Evolutionary conservation across 148 eudicot genomes (phyloP).

Genomic region (Salicornia ramosissima): DNA sequence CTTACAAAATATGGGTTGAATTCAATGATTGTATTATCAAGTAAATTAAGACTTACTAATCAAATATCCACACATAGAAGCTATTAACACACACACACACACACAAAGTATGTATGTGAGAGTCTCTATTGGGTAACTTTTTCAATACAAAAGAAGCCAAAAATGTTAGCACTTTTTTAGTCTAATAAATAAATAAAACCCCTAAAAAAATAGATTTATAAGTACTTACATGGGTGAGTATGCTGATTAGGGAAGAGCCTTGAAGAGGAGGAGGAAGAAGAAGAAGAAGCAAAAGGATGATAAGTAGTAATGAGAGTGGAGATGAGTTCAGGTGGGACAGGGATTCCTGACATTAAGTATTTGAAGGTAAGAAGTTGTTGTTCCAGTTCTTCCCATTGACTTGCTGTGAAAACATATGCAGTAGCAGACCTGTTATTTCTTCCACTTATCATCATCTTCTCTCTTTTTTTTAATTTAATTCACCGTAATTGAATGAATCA

Average conservation of each 20-base stretch:
- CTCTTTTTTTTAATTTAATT: background rate
- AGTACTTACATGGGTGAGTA: slow-evolving; percentile 19
- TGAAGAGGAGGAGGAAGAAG: too few relatives aligned
- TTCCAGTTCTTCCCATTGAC: slow-evolving; percentile 42
- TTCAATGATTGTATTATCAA: too few relatives aligned
- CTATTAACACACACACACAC: too few relatives aligned
- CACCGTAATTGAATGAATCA: too few relatives aligned
- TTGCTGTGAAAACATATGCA: slow-evolving; percentile 28
- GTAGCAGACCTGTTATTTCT: slow-evolving; percentile 4
- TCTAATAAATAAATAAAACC: background rate
- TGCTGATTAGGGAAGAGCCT: slow-evolving; percentile 20
- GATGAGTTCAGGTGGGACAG: slow-evolving; percentile 39
- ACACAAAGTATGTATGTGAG: too few relatives aligned
- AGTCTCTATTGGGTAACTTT: too few relatives aligned
- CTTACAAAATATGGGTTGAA: too few relatives aligned
- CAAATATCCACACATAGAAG: too few relatives aligned
- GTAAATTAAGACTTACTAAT: too few relatives aligned
- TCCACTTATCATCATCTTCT: slow-evolving; percentile 19
- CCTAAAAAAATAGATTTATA: background rate
- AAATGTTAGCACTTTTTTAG: too few relatives aligned
- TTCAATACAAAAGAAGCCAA: too few relatives aligned
- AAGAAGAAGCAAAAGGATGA: slow-evolving; percentile 6
- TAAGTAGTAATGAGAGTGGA: slow-evolving; percentile 26
- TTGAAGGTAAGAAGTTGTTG: slow-evolving; percentile 35
- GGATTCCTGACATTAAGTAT: slow-evolving; percentile 36